Evolutionary conservation across 2,329 filamentous ascomycete genomes (phyloP).

Genomic region (Mycosphaerella sp.): DNA sequence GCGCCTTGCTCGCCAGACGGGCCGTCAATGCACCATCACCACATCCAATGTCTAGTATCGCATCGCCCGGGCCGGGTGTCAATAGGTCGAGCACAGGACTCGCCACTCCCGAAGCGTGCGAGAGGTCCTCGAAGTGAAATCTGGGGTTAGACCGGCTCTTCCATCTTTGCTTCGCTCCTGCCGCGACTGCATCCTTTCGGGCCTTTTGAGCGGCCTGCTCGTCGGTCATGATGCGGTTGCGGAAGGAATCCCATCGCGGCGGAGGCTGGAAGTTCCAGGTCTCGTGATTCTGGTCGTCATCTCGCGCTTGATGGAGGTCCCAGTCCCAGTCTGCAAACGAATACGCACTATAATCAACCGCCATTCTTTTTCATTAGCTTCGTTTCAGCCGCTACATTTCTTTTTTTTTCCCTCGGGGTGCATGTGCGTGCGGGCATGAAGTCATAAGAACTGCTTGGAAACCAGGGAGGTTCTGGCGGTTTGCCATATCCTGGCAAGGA

Average conservation of each 20-base stretch:
- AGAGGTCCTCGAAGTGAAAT: conserved; percentile 1
- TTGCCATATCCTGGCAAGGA: conserved; percentile 5
- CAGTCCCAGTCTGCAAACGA: conserved; percentile 2
- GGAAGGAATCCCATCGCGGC: conserved; percentile 8
- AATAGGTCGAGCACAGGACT: conserved; percentile 35
- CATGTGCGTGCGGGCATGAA: neutral
- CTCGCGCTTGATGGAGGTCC: neutral
- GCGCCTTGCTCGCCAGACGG: conserved; percentile 28
- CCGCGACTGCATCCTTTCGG: conserved; percentile 1
- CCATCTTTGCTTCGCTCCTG: conserved; percentile 3
- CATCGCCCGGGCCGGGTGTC: conserved; percentile 28
- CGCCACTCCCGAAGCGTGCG: conserved; percentile 35
- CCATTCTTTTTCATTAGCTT: neutral
- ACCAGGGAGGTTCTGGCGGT: neutral
- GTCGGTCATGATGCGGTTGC: conserved; percentile 6
- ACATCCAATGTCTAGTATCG: conserved; percentile 37
- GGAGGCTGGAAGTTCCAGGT: conserved; percentile 1
- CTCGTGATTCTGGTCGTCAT: neutral
- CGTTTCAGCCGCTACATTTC: neutral
- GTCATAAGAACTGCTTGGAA: neutral
- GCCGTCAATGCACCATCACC: conserved; percentile 38
- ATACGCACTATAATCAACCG: conserved; percentile 1
- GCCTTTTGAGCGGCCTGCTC: conserved; percentile 5
- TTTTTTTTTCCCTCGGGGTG: neutral
- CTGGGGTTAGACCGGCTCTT: conserved; percentile 8